These are phyloP conservation scores for Sphaceloma murrayae DNA, from an alignment of 2,329 filamentous ascomycete species.

Conservation along the genomic window DNA sequence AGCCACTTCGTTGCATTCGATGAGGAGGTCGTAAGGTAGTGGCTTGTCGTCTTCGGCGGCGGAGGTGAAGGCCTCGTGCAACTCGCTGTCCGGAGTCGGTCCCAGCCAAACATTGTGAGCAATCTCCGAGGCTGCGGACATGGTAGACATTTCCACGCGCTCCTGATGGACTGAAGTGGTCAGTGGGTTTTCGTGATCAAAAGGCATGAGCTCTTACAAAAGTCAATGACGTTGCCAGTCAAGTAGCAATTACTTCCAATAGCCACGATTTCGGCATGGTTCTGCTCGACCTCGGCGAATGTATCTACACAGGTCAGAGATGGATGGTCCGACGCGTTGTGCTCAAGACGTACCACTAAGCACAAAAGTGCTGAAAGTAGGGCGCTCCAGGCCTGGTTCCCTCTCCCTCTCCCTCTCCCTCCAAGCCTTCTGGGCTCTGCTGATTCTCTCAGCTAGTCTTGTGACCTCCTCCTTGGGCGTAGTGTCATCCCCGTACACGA, in stretches of 20 bases:
- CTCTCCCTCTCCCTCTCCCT: slow-evolving; percentile 43
- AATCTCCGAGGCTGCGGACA: slow-evolving; percentile 85
- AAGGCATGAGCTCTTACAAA: too few species aligned
- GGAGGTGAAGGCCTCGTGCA: slow-evolving; percentile 43
- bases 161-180: slow-evolving; percentile 26
- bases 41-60: slow-evolving; percentile 35
- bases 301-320: slow-evolving; percentile 32
- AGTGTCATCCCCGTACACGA: slow-evolving; percentile 75
- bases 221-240: slow-evolving; percentile 74
- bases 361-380: slow-evolving; percentile 74
- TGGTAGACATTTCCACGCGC: slow-evolving; percentile 77
- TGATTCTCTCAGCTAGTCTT: slow-evolving; percentile 54
- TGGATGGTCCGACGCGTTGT: slow-evolving; percentile 21
- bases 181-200: slow-evolving; percentile 9
- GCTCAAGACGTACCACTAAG: slow-evolving; percentile 43
- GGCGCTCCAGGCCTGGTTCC: slow-evolving; percentile 32
- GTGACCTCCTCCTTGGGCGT: slow-evolving; percentile 54
- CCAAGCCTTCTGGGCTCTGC: slow-evolving; percentile 68
- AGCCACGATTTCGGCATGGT: slow-evolving; percentile 61
- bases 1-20: slow-evolving; percentile 82
- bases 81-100: slow-evolving; percentile 64
- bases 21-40: slow-evolving; percentile 54
- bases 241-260: slow-evolving; percentile 60
- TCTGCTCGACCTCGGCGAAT: slow-evolving; percentile 63
- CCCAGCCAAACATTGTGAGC: slow-evolving; percentile 84